Base-by-base conservation (phyloP, 148 eudicot genomes). In the Agrostemma githago region DNA sequence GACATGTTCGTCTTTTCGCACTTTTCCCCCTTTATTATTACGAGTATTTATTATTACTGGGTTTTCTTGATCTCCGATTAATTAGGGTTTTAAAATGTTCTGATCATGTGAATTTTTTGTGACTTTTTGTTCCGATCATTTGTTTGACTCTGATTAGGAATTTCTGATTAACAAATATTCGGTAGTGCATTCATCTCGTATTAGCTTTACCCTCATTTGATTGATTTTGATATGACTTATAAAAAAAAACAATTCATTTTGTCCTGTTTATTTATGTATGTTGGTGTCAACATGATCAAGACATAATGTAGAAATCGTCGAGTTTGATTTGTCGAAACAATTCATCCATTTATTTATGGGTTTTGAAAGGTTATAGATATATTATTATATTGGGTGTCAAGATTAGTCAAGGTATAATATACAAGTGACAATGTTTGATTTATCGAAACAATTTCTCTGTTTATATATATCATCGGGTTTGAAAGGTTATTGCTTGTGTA, bases 1-100 rank as follows among this genome's bases (percentile, higher is more conserved):
- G 98, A 93, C 81, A 82, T 84, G 97, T 91, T 74, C 79, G 88
- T 81, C 21, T 12, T 71, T 76, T 71, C 42, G 1, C 34, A 0
- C 34, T 26, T 26, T 76, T 71, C 42, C 34, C 34, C 34, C 34
- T 26, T 26, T 26, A 26, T 26, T 26, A 26, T 26, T 26, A 12
- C 37, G 1, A 16, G 41, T 37, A 2, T 48, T 8, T 51, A 10
- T 19, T 7, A 46, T 54, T 37, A 12, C 6, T 60, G 51, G 16
- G 14, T 38, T 63, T 40, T 10, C 5, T 43, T 62, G 68, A 4
- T 42, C 43, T 26, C 1, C 37, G 0, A 3, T 38, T 53, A 44
- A 14, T 21, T 17, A 7, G n/a, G 4, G 3, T 73, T 10, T 79
- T 58, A 5, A 56, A 9, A 11, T 56, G 12, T 15, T 48, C 56